Percentiles rank a stretch among this genome's conserved stretches.
Conservation (phyloP, 140 eudicot genomes). For the Stevia rebaudiana region DNA sequence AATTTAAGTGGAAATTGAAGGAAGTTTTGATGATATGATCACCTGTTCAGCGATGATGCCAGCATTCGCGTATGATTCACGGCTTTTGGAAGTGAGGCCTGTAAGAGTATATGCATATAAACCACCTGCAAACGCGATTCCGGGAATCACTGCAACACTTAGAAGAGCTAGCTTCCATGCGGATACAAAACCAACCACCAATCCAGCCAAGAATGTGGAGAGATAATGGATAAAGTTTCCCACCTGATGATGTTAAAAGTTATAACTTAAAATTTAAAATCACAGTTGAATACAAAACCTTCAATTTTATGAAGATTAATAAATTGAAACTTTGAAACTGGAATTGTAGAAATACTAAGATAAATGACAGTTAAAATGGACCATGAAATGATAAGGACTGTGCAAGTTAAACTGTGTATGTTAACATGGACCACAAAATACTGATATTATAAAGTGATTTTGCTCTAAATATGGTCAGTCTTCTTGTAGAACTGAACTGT, state of each 20-base stretch:
- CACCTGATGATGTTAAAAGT: slow-evolving; percentile 47
- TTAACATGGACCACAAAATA: slow-evolving; percentile 17
- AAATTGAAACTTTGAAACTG: not conserved
- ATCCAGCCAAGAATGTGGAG: slow-evolving; percentile 92
- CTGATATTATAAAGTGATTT: not conserved
- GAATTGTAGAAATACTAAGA: not conserved
- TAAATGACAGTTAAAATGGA: not conserved
- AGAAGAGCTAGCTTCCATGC: slow-evolving; percentile 97
- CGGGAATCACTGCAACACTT: slow-evolving; percentile 94
- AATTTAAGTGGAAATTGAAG: slow-evolving; percentile 12
- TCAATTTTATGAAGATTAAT: not conserved
- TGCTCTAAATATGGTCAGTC: slow-evolving; percentile 11
- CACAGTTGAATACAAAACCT: not conserved
- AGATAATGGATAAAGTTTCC: slow-evolving; percentile 97
- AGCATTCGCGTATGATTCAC: slow-evolving; percentile 95
- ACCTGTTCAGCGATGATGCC: slow-evolving; percentile 98
- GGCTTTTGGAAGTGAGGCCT: slow-evolving; percentile 94
- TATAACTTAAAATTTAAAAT: not conserved
- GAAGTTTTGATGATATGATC: slow-evolving; percentile 1
- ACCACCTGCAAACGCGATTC: slow-evolving; percentile 98
- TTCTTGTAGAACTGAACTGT: slow-evolving; percentile 7
- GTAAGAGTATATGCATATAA: slow-evolving; percentile 90
- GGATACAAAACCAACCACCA: slow-evolving; percentile 99
- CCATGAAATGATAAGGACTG: not conserved
- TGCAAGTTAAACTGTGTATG: slow-evolving; percentile 7